These are phyloP conservation scores for Rhodotorula kratochvilovae DNA, from an alignment of 768 basidiomycete species.

Conservation along the genomic window DNA sequence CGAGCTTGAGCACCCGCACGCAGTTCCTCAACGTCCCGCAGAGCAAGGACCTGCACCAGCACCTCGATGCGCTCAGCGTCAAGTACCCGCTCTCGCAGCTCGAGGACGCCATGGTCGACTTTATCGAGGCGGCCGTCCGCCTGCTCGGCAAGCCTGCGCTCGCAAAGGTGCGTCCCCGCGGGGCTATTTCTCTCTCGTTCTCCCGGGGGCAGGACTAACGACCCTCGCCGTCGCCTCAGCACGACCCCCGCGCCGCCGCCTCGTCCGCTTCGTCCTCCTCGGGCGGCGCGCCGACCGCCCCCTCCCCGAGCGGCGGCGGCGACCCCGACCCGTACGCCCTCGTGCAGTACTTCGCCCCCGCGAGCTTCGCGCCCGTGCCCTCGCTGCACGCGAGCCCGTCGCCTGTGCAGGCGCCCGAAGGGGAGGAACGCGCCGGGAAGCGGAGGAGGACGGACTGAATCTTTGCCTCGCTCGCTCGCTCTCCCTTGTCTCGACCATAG, in stretches of 20 bases:
- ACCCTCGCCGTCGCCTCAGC: background rate
- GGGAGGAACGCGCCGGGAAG: background rate
- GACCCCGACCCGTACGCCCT: conserved; percentile 16
- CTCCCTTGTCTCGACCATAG: too few relatives aligned
- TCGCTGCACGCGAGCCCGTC: background rate
- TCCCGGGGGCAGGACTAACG: too few relatives aligned
- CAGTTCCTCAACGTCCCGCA: conserved; percentile 37
- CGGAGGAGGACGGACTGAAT: background rate
- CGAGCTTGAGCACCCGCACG: background rate
- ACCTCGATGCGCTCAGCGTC: conserved; percentile 21
- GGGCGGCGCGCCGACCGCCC: too few relatives aligned
- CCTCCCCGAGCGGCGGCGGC: too few relatives aligned
- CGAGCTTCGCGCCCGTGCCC: background rate
- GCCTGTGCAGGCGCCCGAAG: background rate
- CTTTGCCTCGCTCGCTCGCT: too few relatives aligned
- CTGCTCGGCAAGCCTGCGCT: conserved; percentile 29
- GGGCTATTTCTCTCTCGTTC: too few relatives aligned
- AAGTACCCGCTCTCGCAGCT: conserved; percentile 36
- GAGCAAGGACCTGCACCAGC: conserved; percentile 15
- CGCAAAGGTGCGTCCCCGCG: conserved; percentile 25
- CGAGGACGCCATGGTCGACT: conserved; percentile 35
- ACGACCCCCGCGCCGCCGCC: background rate
- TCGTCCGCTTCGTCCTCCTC: background rate
- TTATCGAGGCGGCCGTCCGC: conserved; percentile 15
- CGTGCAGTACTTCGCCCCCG: conserved; percentile 9